Conservation (phyloP, 495 filamentous ascomycete genomes). For the Bacidia gigantensis region DNA sequence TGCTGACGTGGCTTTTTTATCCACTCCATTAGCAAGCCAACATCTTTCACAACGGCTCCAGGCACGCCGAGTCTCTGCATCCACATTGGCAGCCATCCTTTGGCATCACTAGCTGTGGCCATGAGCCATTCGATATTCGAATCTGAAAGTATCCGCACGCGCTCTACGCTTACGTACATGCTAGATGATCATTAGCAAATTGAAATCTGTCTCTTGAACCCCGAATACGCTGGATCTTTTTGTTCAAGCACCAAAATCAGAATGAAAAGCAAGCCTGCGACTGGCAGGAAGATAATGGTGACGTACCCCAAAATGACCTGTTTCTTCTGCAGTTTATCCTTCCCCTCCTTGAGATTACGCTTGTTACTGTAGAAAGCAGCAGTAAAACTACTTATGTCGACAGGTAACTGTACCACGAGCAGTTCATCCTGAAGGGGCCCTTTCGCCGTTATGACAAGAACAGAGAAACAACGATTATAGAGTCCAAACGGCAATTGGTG, state of each 20-base stretch:
- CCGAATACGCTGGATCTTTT: too few relatives aligned
- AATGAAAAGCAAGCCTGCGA: too few relatives aligned
- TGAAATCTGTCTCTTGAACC: background rate
- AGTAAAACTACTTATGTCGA: constrained; percentile 14
- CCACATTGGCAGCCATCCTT: constrained; percentile 45
- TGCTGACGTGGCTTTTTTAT: constrained; percentile 14
- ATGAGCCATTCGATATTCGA: constrained; percentile 47
- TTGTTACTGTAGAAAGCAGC: constrained; percentile 19
- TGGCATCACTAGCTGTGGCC: constrained; percentile 49
- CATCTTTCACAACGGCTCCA: constrained; percentile 51
- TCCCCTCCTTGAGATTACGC: constrained; percentile 16
- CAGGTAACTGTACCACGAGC: constrained; percentile 19
- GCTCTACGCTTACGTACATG: constrained; percentile 42
- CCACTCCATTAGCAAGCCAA: constrained; percentile 46
- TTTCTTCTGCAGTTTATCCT: constrained; percentile 14
- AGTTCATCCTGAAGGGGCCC: constrained; percentile 11
- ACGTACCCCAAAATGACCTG: constrained; percentile 18
- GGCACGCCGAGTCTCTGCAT: constrained; percentile 47
- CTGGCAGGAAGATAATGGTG: too few relatives aligned
- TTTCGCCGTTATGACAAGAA: constrained; percentile 19
- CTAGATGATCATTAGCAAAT: constrained; percentile 10
- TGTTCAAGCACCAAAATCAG: too few relatives aligned
- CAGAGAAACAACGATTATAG: constrained; percentile 17
- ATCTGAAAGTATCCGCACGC: constrained; percentile 27
- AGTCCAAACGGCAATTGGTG: constrained; percentile 19